These are phyloP conservation scores for Colletotrichum sp. DNA, from an alignment of 2,329 filamentous ascomycete genomes.

Conservation along the genomic window DNA sequence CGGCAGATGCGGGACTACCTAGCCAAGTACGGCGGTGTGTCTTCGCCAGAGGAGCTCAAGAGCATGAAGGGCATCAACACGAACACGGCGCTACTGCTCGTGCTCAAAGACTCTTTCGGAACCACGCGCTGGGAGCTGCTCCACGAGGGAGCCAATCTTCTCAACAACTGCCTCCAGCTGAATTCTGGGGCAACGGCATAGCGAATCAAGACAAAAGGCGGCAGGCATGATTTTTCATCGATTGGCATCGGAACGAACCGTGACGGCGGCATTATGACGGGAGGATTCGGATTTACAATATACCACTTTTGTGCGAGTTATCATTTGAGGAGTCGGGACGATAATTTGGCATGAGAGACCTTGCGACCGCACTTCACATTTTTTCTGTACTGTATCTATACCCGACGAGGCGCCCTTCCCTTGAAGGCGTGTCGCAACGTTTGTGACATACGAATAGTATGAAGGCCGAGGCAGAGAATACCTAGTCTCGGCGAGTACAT, in stretches of 20 bases:
- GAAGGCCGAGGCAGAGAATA: background rate
- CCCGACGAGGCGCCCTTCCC: background rate
- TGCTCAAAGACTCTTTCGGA: slow-evolving; percentile 81
- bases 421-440: background rate
- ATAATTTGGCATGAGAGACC: background rate
- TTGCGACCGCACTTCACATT: background rate
- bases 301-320: slow-evolving; percentile 13
- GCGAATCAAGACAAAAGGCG: background rate
- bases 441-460: slow-evolving; percentile 4
- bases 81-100: slow-evolving; percentile 80
- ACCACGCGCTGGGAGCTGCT: slow-evolving; percentile 90
- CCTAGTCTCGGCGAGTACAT: background rate
- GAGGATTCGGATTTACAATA: background rate
- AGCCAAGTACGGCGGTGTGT: slow-evolving; percentile 71
- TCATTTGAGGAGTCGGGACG: background rate
- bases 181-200: slow-evolving; percentile 37
- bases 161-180: slow-evolving; percentile 79
- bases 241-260: background rate
- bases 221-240: background rate
- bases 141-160: slow-evolving; percentile 80
- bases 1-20: slow-evolving; percentile 83
- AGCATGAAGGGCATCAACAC: slow-evolving; percentile 77
- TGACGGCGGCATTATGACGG: background rate
- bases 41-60: slow-evolving; percentile 78
- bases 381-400: slow-evolving; percentile 17